Evolutionary conservation across 176 grass and related monocot genomes (phyloP).

Genomic region (Eremochloa ophiuroides): DNA sequence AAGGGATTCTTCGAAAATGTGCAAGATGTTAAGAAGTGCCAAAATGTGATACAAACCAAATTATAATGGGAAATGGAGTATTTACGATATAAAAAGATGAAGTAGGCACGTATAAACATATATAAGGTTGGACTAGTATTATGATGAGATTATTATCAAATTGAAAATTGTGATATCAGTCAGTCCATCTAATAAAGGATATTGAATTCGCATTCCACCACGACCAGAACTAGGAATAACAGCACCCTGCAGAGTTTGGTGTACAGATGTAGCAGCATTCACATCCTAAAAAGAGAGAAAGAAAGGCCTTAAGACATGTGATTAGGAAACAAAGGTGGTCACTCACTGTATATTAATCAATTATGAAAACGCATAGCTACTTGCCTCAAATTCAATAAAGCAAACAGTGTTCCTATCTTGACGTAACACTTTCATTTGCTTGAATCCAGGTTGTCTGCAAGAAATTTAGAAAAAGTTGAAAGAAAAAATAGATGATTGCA

Average conservation of each 20-base stretch:
- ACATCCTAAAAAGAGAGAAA: conserved; percentile 75
- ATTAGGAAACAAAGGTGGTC: conserved; percentile 1
- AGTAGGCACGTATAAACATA: background rate
- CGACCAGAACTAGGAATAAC: conserved; percentile 96
- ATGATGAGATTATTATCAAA: background rate
- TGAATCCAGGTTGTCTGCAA: conserved; percentile 89
- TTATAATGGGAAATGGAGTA: background rate
- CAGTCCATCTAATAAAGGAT: conserved; percentile 59
- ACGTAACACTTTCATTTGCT: conserved; percentile 95
- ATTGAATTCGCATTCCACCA: conserved; percentile 99
- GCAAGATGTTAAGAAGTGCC: conserved; percentile 53
- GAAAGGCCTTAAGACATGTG: conserved; percentile 10
- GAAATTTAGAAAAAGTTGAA: conserved; percentile 3
- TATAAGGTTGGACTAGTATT: background rate
- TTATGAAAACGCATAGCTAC: background rate
- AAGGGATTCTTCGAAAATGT: conserved; percentile 92
- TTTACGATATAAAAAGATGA: background rate
- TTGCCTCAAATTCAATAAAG: conserved; percentile 97
- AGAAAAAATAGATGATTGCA: conserved; percentile 12
- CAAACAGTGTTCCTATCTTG: conserved; percentile 99
- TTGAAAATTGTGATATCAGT: background rate
- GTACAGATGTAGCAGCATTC: conserved; percentile 60
- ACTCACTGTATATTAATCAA: background rate
- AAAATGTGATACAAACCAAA: conserved; percentile 17
- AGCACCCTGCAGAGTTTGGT: conserved; percentile 94